Evolutionary conservation across 106 monocot genomes (phyloP).

Genomic region (Dendrobium nobile): DNA sequence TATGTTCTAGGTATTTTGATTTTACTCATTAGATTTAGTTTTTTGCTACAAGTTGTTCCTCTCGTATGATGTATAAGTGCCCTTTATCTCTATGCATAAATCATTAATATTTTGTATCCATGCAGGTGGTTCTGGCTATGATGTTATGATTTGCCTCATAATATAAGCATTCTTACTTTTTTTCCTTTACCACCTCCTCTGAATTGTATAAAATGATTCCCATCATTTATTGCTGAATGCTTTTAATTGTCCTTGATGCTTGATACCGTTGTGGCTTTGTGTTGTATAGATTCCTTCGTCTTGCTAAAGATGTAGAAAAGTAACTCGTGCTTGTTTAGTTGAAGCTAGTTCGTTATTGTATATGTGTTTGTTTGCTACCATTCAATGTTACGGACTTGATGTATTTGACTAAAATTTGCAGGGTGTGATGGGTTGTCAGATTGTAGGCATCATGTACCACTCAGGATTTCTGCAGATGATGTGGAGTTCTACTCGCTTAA

Average conservation of each 20-base stretch:
- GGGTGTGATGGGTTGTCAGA: slow-evolving; percentile 82
- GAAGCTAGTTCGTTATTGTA: neutral
- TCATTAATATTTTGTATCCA: neutral
- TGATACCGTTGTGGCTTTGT: neutral
- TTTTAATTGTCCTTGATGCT: neutral
- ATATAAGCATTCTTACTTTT: neutral
- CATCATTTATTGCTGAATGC: neutral
- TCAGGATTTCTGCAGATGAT: slow-evolving; percentile 82
- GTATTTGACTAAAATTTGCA: slow-evolving; percentile 18
- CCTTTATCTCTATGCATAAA: neutral
- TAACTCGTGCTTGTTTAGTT: neutral
- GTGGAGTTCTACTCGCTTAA: slow-evolving; percentile 38
- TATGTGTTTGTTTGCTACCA: neutral
- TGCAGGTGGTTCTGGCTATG: neutral
- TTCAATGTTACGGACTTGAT: neutral
- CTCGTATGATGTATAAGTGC: neutral
- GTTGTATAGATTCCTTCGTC: neutral
- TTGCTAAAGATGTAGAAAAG: neutral
- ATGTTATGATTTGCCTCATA: neutral
- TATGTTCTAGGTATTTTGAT: neutral
- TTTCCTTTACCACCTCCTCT: no score
- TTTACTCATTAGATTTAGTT: neutral
- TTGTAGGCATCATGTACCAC: slow-evolving; percentile 60
- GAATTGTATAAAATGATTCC: no score
- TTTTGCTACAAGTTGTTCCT: neutral